Conservation (phyloP, 2,329 filamentous ascomycete genomes). For the Ceratocystis smalleyi region DNA sequence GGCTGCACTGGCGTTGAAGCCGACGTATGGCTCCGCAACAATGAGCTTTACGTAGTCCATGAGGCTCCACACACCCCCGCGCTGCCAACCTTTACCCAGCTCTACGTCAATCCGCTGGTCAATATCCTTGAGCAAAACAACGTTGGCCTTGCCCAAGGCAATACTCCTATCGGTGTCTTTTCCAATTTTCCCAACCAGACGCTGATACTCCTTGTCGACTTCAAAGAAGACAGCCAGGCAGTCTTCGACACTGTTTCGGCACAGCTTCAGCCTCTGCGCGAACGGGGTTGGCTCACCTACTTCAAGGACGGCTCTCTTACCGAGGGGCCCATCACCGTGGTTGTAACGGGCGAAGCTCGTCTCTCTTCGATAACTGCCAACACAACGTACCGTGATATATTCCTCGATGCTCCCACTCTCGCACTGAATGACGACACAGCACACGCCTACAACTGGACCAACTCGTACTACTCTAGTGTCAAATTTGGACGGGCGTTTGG, state of each 20-base stretch:
- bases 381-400: conserved; percentile 41
- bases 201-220: conserved; percentile 49
- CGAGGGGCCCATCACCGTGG: conserved; percentile 47
- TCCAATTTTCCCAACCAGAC: conserved; percentile 36
- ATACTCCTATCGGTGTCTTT: conserved; percentile 36
- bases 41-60: conserved; percentile 47
- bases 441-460: conserved; percentile 32
- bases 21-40: conserved; percentile 48
- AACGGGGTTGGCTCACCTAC: conserved; percentile 40
- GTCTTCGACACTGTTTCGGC: conserved; percentile 31
- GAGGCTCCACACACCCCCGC: conserved; percentile 21
- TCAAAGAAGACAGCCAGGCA: conserved; percentile 43
- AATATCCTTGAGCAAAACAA: conserved; percentile 39
- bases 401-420: conserved; percentile 50
- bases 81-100: conserved; percentile 40
- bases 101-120: conserved; percentile 51
- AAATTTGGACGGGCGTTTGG: conserved; percentile 42
- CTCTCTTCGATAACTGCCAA: conserved; percentile 41
- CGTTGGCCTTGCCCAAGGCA: conserved; percentile 29
- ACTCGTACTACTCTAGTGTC: conserved; percentile 52
- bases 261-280: conserved; percentile 43
- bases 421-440: conserved; percentile 21
- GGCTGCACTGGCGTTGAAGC: conserved; percentile 52
- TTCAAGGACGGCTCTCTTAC: conserved; percentile 36
- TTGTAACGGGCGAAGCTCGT: conserved; percentile 50